These are phyloP conservation scores for Yarrowia sp. DNA, from an alignment of 805 yeast genomes.

Conservation along the genomic window DNA sequence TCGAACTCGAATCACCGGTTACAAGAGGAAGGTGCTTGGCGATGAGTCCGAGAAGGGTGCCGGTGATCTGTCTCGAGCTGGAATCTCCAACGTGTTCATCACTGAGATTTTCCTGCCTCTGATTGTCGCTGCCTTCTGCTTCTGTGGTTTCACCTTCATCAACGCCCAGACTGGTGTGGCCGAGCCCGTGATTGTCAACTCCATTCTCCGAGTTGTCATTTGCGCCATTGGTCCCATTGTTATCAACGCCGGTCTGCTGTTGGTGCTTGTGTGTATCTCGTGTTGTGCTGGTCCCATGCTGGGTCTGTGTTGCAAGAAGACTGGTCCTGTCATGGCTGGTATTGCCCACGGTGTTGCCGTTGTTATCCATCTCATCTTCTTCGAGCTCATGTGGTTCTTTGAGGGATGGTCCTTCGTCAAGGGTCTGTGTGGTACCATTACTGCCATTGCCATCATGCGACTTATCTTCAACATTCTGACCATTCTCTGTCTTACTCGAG, in stretches of 20 bases:
- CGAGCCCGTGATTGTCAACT: conserved; percentile 55
- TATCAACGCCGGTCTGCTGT: conserved; percentile 84
- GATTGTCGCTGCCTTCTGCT: conserved; percentile 69
- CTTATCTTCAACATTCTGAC: conserved; percentile 84
- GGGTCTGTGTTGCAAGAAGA: conserved; percentile 94
- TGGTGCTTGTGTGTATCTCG: conserved; percentile 78
- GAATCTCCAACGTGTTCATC: conserved; percentile 74
- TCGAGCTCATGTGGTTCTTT: conserved; percentile 95
- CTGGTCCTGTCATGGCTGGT: conserved; percentile 95
- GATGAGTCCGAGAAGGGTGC: conserved; percentile 71
- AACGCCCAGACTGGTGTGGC: conserved; percentile 87
- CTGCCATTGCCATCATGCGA: conserved; percentile 88
- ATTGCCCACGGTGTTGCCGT: conserved; percentile 96
- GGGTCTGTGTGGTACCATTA: conserved; percentile 83
- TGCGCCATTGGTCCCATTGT: conserved; percentile 85
- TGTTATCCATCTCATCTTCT: conserved; percentile 81
- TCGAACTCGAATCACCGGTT: conserved; percentile 91
- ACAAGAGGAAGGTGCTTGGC: conserved; percentile 73
- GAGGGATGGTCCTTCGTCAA: conserved; percentile 90
- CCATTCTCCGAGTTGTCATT: conserved; percentile 67
- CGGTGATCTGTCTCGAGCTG: conserved; percentile 76
- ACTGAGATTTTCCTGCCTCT: conserved; percentile 82
- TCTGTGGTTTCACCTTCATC: conserved; percentile 77
- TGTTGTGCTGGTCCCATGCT: conserved; percentile 98
- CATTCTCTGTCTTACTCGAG: conserved; percentile 82